Base-by-base conservation (phyloP, 176 grass and related monocot species). In the Puccinellia tenuiflora region DNA sequence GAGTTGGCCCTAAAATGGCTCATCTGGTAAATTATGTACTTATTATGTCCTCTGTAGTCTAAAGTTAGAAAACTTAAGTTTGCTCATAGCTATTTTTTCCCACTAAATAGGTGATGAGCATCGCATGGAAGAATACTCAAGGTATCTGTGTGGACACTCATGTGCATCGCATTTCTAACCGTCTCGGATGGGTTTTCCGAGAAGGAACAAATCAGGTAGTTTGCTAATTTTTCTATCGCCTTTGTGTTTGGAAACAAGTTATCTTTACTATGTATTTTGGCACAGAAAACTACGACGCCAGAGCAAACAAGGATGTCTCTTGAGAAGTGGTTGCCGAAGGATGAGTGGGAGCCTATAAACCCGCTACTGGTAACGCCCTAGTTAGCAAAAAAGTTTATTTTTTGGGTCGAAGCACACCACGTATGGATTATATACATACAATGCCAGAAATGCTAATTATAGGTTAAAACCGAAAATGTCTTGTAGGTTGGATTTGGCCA, bases 81-180 rank as follows among this genome's bases (percentile, higher is more conserved):
- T 66, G 18, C 38, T 26, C 25, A 69, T 15, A 24, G 51, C 26
- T 69, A 38, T 74, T 67, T 68, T 20, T 84, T 77, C n/a, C n/a
- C 53, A 25, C 65, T 69, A 47, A 79, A 35, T 66, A 98, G 95
- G 90, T 98, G 40, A 98, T 98, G 95, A 94, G 77, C 85, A 90
- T 98, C 16, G 96, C 91, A 75, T 98, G 96, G 96, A 95, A 95
- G 70, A 90, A 98, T 86, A 91, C 94, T 77, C 92, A 95, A 89
- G 96, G 96, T 59, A 95, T 98, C 38, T 98, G 96, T n/a, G 92
- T 98, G 17, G 96, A 98, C 89, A 98, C 96, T 62, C 96, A 98
- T 79, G 96, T 98, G 40, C 96, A 98, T 93, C 92, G 96, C 64
- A 98, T 98, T 77, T 95, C 90, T 83, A 98, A 98, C 60, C 96